phyloP scores from a whole-genome alignment of 2,329 filamentous ascomycete genomes.

The Colletotrichum kahawae region DNA sequence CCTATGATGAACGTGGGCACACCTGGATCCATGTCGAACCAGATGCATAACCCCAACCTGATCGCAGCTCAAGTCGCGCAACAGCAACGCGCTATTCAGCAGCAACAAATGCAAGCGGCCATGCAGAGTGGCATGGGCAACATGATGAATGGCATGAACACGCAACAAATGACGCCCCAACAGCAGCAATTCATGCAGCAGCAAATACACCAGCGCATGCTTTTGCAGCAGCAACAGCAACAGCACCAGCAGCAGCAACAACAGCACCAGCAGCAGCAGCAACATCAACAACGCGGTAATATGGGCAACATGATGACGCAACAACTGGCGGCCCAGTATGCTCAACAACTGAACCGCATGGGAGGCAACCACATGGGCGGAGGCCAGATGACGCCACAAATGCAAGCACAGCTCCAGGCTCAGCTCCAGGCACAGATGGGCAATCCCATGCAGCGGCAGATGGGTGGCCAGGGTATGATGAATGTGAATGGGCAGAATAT shows the following conservation, averaged over 20 bases:
- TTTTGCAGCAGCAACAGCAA: conserved; percentile 32
- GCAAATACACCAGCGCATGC: conserved; percentile 27
- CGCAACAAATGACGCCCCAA: conserved; percentile 27
- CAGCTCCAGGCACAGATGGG: conserved; percentile 38
- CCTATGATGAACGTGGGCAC: conserved; percentile 52
- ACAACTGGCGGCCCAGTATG: conserved; percentile 48
- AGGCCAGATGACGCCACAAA: conserved; percentile 40
- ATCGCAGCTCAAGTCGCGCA: conserved; percentile 52
- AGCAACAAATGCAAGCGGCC: conserved; percentile 40
- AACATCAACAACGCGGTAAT: conserved; percentile 32
- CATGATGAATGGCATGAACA: conserved; percentile 41
- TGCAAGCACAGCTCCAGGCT: conserved; percentile 38
- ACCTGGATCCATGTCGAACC: conserved; percentile 33
- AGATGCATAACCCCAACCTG: conserved; percentile 44
- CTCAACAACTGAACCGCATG: conserved; percentile 47
- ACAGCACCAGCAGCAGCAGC: conserved; percentile 38
- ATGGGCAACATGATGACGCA: conserved; percentile 46
- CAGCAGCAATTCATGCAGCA: conserved; percentile 19
- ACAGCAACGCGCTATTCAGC: conserved; percentile 51
- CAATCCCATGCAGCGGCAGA: conserved; percentile 42
- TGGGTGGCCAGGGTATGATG: conserved; percentile 44
- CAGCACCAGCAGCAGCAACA: conserved; percentile 41
- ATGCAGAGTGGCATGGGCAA: conserved; percentile 40
- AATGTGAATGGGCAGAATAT: conserved; percentile 37
- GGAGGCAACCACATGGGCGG: conserved; percentile 35